Evolutionary conservation across 2,329 filamentous ascomycete species (phyloP), one percentile per base, ranked within the genome.

Genomic region (Sporothrix dimorphospora): DNA sequence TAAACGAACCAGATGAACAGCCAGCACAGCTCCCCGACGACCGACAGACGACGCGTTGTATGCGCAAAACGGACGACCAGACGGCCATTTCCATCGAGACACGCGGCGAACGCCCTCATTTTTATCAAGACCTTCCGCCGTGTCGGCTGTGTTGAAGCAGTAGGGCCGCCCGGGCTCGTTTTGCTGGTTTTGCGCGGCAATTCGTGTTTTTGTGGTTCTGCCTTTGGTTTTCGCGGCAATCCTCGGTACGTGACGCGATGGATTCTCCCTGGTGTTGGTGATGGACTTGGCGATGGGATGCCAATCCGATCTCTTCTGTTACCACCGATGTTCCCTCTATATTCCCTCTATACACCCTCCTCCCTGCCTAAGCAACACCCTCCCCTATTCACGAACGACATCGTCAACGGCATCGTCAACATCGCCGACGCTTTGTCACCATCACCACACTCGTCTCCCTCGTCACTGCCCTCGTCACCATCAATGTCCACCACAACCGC

Each of bases 211-310:
- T 68, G 24, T 49, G 61, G 38, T 42, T 16, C 34, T 65, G 12
- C 40, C 38, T 21, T 19, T 63, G 38, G 9, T 49, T 47, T 49
- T 49, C n/a, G 63, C 63, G 40, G 40, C 63, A 66, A 66, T 49
- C 45, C 40, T 66, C 9, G 24, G 63, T 66, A 66, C 63, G 63
- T 66, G 63, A 66, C 63, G 42, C 63, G 63, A 49, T 66, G 24
- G 7, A 47, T 30, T 47, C 24, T 45, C 7, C 11, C 27, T 34
- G 38, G 30, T 6, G n/a, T 12, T 65, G n/a, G 59, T 63, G 38
- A 27, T 6, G 38, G 59, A 49, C 42, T 47, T 49, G 45, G 42
- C 63, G 42, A 49, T 47, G 21, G 51, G 7, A 47, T 30, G 42
- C 12, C 24, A 5, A 27, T 34, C 19, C 45, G 24, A 16, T 16